Conservation (phyloP, 495 filamentous ascomycete species). For the Diplogelasinospora grovesii region DNA sequence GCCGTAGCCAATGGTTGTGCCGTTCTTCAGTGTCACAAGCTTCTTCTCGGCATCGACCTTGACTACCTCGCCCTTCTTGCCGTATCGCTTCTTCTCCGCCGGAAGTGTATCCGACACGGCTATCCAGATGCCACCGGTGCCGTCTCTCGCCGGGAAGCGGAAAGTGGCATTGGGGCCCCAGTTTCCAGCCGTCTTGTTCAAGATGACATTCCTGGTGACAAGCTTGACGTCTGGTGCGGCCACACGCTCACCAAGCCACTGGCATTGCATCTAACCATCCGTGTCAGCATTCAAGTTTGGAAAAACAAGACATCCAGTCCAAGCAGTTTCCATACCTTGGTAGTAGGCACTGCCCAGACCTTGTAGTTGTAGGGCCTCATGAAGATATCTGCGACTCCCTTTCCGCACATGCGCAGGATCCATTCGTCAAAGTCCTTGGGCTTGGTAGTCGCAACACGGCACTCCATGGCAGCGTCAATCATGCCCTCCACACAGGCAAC, state of each 20-base stretch:
- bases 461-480: slow-evolving; percentile 89
- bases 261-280: slow-evolving; percentile 99
- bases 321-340: slow-evolving; percentile 61
- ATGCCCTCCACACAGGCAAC: slow-evolving; percentile 92
- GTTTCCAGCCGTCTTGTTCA: slow-evolving; percentile 92
- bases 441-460: slow-evolving; percentile 79
- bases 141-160: slow-evolving; percentile 92
- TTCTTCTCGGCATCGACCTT: slow-evolving; percentile 82
- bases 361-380: slow-evolving; percentile 99
- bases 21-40: slow-evolving; percentile 73
- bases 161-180: slow-evolving; percentile 99
- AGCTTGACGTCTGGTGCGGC: slow-evolving; percentile 95
- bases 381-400: slow-evolving; percentile 89
- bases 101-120: slow-evolving; percentile 92
- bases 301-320: too few species aligned
- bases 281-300: too few species aligned
- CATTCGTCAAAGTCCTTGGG: slow-evolving; percentile 97
- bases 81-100: slow-evolving; percentile 83
- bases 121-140: slow-evolving; percentile 98
- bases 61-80: slow-evolving; percentile 73
- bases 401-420: slow-evolving; percentile 90
- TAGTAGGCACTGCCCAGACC: slow-evolving; percentile 98
- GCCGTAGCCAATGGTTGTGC: slow-evolving; percentile 83
- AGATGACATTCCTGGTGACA: slow-evolving; percentile 88
- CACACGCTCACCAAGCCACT: slow-evolving; percentile 98